Percentiles rank a stretch among this genome's conserved stretches.
Evolutionary conservation across 1,284 basidiomycete genomes (phyloP).

Genomic region (Sphaerobolus stellatus): DNA sequence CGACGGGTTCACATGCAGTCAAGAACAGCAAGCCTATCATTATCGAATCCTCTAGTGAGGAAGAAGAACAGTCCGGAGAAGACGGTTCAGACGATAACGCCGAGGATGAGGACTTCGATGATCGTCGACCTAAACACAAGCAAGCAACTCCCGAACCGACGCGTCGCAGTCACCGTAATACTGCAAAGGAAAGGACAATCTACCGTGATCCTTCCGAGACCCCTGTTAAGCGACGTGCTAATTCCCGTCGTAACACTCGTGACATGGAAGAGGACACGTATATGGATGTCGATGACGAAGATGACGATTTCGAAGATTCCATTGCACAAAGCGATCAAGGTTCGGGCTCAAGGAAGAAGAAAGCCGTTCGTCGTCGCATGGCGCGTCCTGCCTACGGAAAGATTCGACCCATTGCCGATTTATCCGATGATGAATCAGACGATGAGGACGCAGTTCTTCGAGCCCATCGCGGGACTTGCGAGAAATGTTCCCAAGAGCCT

Average conservation of each 20-base stretch:
- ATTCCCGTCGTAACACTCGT: too few relatives aligned
- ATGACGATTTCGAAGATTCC: slow-evolving; percentile 14
- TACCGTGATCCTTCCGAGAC: slow-evolving; percentile 25
- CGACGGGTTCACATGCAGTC: background rate
- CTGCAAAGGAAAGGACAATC: slow-evolving; percentile 35
- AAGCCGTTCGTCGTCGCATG: slow-evolving; percentile 37
- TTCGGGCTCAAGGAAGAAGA: slow-evolving; percentile 31
- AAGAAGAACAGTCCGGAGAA: slow-evolving; percentile 21
- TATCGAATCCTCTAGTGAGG: slow-evolving; percentile 34
- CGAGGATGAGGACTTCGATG: slow-evolving; percentile 31
- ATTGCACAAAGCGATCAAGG: slow-evolving; percentile 19
- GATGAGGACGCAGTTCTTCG: slow-evolving; percentile 55
- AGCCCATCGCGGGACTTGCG: slow-evolving; percentile 62
- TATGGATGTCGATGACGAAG: slow-evolving; percentile 23
- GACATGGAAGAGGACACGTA: too few relatives aligned
- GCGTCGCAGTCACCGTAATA: slow-evolving; percentile 40
- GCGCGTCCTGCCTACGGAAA: slow-evolving; percentile 65
- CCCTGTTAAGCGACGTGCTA: slow-evolving; percentile 13
- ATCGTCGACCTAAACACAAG: too few relatives aligned
- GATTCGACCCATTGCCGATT: slow-evolving; percentile 56
- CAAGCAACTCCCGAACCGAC: slow-evolving; percentile 16
- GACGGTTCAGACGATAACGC: slow-evolving; percentile 22
- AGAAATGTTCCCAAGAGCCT: slow-evolving; percentile 64
- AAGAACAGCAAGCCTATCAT: slow-evolving; percentile 15
- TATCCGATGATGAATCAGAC: slow-evolving; percentile 50